Percentiles rank a stretch among this genome's conserved stretches.
Conservation (phyloP, 352 stramenopile genomes). For the Phytophthora vignae region DNA sequence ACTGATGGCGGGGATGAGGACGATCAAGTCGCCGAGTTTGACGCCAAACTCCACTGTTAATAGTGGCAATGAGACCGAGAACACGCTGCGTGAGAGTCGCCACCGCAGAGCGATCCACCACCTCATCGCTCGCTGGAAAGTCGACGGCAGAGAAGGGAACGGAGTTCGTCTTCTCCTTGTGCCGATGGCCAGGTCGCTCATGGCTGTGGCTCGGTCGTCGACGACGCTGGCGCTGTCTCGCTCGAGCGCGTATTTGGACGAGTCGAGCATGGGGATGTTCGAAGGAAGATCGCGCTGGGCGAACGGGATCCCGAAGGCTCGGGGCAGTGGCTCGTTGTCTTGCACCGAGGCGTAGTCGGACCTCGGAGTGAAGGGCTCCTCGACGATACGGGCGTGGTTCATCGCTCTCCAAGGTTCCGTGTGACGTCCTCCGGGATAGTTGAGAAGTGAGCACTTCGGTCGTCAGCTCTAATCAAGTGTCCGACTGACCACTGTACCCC, state of each 20-base stretch:
- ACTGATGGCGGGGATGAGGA: conserved; percentile 19
- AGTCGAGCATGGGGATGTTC: conserved; percentile 17
- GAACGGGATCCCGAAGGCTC: conserved; percentile 5
- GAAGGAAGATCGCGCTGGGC: conserved; percentile 10
- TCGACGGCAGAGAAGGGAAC: conserved; percentile 7
- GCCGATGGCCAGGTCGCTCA: conserved; percentile 14
- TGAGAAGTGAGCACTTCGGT: neutral
- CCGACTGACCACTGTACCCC: neutral
- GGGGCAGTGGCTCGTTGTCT: conserved; percentile 8
- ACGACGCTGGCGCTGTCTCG: conserved; percentile 14
- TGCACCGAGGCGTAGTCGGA: conserved; percentile 15
- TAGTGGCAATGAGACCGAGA: conserved; percentile 20
- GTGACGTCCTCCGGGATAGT: neutral
- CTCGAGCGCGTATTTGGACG: conserved; percentile 16
- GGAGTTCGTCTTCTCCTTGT: conserved; percentile 11
- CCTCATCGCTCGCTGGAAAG: conserved; percentile 14
- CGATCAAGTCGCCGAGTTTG: conserved; percentile 39
- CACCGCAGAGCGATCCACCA: conserved; percentile 29
- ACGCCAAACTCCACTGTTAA: conserved; percentile 29
- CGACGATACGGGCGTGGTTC: conserved; percentile 1
- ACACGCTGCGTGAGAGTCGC: conserved; percentile 18
- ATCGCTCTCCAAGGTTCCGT: neutral
- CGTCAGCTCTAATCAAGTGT: neutral
- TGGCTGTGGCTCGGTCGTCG: conserved; percentile 16
- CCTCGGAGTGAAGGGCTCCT: conserved; percentile 11